Evolutionary conservation across 176 grass and related monocot genomes (phyloP).

Genomic region (Oryza punctata): DNA sequence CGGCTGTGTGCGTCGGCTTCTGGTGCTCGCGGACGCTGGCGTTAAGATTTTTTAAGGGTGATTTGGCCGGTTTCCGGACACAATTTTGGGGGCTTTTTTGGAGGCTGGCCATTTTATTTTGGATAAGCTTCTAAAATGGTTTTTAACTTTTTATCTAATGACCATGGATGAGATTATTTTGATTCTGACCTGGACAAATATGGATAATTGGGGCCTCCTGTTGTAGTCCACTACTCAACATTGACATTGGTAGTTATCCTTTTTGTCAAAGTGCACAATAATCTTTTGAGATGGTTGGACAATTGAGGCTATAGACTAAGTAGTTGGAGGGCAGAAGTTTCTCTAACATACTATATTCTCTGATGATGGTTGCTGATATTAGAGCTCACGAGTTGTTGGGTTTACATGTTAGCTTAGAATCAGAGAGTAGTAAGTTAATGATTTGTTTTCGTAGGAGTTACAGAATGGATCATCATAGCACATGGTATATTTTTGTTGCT

Average conservation of each 20-base stretch:
- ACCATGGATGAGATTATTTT: neutral
- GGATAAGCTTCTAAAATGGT: neutral
- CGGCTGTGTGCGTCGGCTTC: constrained; percentile 33
- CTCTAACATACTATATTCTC: too few relatives aligned
- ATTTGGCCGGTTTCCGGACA: neutral
- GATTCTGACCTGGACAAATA: neutral
- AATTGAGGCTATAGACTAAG: neutral
- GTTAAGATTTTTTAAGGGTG: constrained; percentile 26
- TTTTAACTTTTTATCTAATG: neutral
- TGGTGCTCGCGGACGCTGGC: constrained; percentile 15
- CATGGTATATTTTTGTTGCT: neutral
- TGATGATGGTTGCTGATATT: too few relatives aligned
- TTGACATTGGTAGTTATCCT: neutral
- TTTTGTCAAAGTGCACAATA: neutral
- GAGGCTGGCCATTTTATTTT: neutral
- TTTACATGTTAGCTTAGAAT: too few relatives aligned
- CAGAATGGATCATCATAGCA: neutral
- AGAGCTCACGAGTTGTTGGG: too few relatives aligned
- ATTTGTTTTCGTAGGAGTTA: neutral
- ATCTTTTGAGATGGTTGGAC: neutral
- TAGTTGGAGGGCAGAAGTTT: too few relatives aligned
- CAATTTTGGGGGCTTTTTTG: neutral
- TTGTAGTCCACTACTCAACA: neutral
- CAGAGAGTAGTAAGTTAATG: too few relatives aligned
- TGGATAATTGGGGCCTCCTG: neutral